Percentiles rank a stretch among this genome's conserved stretches.
phyloP scores from a whole-genome alignment of 2,329 filamentous ascomycete species.

The Pseudocercospora cruenta region DNA sequence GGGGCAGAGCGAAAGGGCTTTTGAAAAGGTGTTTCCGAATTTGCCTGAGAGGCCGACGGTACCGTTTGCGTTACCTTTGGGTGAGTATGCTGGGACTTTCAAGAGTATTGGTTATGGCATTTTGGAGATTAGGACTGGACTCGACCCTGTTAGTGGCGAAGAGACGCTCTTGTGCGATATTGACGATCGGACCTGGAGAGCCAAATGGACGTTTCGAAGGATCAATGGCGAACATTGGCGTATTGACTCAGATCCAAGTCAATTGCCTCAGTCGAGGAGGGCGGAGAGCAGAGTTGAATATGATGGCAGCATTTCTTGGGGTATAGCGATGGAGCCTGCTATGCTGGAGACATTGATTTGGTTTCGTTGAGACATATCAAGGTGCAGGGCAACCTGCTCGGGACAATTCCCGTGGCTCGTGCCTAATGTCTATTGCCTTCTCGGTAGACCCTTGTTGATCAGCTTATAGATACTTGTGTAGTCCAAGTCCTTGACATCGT shows the following conservation, averaged over 20 bases:
- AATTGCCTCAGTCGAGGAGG: neutral
- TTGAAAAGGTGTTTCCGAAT: neutral
- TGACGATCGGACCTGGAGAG: neutral
- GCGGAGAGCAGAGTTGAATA: conserved; percentile 1
- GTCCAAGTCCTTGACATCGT: neutral
- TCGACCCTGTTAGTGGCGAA: neutral
- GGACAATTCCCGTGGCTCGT: neutral
- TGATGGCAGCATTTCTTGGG: neutral
- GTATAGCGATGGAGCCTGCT: neutral
- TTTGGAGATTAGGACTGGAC: neutral
- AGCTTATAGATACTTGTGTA: neutral
- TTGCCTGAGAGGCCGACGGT: neutral
- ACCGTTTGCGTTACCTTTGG: neutral
- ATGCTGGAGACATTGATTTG: conserved; percentile 2
- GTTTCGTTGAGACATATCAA: neutral
- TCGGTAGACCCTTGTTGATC: neutral
- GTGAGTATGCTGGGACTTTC: neutral
- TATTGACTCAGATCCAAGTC: neutral
- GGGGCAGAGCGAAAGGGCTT: neutral
- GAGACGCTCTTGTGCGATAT: neutral
- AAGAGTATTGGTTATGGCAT: neutral
- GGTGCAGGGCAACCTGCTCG: neutral
- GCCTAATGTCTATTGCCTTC: neutral
- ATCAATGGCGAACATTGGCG: neutral
- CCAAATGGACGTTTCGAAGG: neutral